Percentiles rank a stretch among this genome's conserved stretches.
Conservation (phyloP, 495 filamentous ascomycete genomes). For the Tuber umbilicatum region DNA sequence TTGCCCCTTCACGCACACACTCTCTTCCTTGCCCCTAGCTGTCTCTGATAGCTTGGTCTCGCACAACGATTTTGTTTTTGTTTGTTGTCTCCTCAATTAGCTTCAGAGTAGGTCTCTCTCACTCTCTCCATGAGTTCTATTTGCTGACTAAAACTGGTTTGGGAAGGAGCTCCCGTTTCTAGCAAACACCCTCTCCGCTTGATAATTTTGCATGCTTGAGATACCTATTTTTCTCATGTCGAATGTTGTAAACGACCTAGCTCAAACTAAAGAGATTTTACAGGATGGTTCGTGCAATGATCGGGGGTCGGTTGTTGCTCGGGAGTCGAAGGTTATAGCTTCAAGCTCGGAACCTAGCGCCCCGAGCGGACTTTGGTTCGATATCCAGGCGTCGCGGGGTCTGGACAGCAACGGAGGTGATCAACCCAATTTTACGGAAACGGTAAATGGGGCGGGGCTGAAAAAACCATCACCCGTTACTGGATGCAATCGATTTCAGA, state of each 20-base stretch:
- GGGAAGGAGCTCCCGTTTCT: background rate
- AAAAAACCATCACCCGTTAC: background rate
- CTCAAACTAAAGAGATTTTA: background rate
- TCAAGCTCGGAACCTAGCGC: background rate
- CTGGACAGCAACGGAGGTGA: background rate
- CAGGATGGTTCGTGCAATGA: background rate
- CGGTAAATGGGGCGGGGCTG: background rate
- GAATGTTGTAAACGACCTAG: background rate
- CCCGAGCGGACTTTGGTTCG: background rate
- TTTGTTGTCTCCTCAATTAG: background rate
- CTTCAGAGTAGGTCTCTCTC: background rate
- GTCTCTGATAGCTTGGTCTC: background rate
- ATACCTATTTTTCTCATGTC: slow-evolving; percentile 2
- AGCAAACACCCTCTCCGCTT: background rate
- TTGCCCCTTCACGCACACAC: background rate
- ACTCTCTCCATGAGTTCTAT: background rate
- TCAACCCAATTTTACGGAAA: background rate
- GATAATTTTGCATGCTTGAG: background rate
- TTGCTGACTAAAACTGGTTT: background rate
- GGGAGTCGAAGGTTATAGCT: background rate
- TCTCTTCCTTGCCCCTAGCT: background rate
- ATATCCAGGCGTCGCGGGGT: background rate
- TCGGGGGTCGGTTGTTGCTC: background rate
- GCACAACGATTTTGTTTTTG: background rate
- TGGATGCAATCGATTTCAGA: background rate